Evolutionary conservation across 305 asterid genomes (phyloP).

Genomic region (Stenogyne calaminthoides): DNA sequence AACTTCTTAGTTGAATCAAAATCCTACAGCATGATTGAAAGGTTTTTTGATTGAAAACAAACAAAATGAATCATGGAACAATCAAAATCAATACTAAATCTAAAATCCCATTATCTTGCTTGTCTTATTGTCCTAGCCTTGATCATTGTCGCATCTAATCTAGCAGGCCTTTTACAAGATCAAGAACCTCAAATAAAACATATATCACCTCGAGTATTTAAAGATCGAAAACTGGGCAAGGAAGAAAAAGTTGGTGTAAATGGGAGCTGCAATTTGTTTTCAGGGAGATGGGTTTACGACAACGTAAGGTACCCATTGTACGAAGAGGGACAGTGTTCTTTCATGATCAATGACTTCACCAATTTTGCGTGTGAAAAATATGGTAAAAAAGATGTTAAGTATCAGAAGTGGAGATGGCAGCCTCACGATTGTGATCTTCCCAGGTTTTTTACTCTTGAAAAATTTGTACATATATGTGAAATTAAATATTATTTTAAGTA

Average conservation of each 20-base stretch:
- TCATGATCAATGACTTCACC: constrained; percentile 9
- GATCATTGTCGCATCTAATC: constrained; percentile 13
- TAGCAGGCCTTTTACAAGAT: neutral
- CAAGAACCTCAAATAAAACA: neutral
- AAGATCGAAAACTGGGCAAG: neutral
- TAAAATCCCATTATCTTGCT: constrained; percentile 29
- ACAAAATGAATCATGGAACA: neutral
- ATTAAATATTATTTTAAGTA: neutral
- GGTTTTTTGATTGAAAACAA: too few species aligned
- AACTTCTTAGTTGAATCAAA: neutral
- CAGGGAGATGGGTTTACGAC: constrained; percentile 47
- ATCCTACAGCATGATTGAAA: neutral
- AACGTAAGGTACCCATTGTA: constrained; percentile 34
- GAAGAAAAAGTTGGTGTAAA: neutral
- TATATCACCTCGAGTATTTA: too few species aligned
- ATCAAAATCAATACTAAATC: constrained; percentile 18
- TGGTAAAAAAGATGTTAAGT: constrained; percentile 35
- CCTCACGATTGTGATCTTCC: constrained; percentile 47
- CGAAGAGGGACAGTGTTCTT: constrained; percentile 37
- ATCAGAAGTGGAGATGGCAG: constrained; percentile 49
- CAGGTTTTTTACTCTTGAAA: neutral
- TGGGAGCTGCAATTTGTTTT: constrained; percentile 32
- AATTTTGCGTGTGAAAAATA: constrained; percentile 33
- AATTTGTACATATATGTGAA: neutral
- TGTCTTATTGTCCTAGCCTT: constrained; percentile 26